phyloP scores from a whole-genome alignment of 2,329 filamentous ascomycete genomes.

The Paraconiothyrium brasiliense region DNA sequence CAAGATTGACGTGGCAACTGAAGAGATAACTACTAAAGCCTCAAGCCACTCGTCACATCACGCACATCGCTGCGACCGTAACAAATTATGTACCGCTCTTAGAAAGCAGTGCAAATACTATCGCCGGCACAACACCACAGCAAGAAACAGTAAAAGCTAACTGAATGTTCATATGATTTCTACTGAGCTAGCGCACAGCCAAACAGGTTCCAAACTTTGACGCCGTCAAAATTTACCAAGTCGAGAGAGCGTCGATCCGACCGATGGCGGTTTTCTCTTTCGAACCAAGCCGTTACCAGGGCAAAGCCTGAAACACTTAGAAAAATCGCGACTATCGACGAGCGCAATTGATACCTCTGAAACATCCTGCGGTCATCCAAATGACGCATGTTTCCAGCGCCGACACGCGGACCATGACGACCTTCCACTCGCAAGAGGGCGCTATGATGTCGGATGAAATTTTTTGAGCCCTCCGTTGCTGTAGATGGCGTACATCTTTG shows the following conservation, averaged over 20 bases:
- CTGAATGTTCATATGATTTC: neutral
- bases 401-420: too few relatives aligned
- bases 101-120: too few relatives aligned
- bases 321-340: too few relatives aligned
- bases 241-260: too few relatives aligned
- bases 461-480: neutral
- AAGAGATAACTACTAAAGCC: neutral
- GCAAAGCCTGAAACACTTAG: too few relatives aligned
- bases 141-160: neutral
- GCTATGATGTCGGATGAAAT: neutral
- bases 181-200: neutral
- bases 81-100: neutral
- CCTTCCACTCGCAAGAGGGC: neutral
- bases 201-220: neutral
- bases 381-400: too few relatives aligned
- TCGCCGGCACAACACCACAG: neutral
- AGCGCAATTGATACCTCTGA: too few relatives aligned
- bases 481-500: too few relatives aligned
- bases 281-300: too few relatives aligned
- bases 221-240: neutral
- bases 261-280: too few relatives aligned
- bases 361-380: too few relatives aligned
- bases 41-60: neutral
- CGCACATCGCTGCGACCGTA: neutral
- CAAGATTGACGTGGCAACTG: neutral